Evolutionary conservation across 2,329 filamentous ascomycete genomes (phyloP).

Genomic region (Claviceps purpurea): DNA sequence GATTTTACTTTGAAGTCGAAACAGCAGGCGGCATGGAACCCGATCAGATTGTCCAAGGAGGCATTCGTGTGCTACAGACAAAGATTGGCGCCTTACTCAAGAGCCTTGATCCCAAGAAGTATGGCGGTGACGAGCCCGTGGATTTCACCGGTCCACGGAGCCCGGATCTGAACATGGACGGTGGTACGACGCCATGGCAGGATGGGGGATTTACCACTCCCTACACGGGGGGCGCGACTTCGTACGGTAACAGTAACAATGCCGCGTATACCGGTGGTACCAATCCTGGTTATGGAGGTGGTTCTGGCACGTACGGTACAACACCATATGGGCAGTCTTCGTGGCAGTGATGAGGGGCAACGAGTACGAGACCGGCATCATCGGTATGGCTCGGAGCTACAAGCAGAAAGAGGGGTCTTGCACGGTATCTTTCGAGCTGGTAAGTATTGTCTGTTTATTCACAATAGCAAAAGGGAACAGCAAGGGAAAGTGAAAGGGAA

Average conservation of each 20-base stretch:
- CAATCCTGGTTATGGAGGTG: constrained; percentile 52
- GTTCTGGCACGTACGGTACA: constrained; percentile 29
- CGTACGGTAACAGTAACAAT: constrained; percentile 50
- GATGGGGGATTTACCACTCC: constrained; percentile 58
- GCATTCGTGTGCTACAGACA: constrained; percentile 76
- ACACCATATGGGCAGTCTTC: constrained; percentile 35
- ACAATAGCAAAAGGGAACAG: background rate
- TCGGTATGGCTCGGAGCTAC: background rate
- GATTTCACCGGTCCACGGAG: constrained; percentile 53
- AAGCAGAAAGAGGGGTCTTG: background rate
- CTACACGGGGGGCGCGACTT: constrained; percentile 45
- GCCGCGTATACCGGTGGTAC: constrained; percentile 55
- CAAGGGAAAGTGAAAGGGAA: background rate
- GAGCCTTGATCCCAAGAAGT: constrained; percentile 32
- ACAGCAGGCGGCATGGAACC: constrained; percentile 78
- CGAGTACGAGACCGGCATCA: constrained; percentile 1
- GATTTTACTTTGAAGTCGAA: constrained; percentile 92
- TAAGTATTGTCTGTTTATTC: constrained; percentile 1
- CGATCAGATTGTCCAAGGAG: constrained; percentile 76
- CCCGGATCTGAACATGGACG: constrained; percentile 49
- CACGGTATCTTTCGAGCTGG: constrained; percentile 1
- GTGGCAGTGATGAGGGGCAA: constrained; percentile 27
- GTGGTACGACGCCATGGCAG: constrained; percentile 41
- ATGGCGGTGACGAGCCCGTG: constrained; percentile 43
- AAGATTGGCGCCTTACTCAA: constrained; percentile 75